Conservation (phyloP, 2,329 filamentous ascomycete genomes). For the Balansia obtecta region DNA sequence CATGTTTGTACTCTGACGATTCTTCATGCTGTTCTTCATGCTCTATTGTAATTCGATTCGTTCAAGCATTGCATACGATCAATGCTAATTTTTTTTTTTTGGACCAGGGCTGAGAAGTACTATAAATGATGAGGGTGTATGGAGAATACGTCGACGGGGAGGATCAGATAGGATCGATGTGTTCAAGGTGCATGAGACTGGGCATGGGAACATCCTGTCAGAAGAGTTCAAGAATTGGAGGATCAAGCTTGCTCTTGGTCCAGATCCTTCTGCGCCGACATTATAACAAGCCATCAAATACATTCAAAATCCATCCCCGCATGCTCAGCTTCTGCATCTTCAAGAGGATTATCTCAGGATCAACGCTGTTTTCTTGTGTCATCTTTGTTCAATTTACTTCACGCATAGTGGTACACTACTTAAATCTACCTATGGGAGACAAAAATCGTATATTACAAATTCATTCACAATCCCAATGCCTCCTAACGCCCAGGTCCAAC, state of each 20-base stretch:
- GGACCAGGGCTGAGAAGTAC: slow-evolving; percentile 47
- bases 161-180: slow-evolving; percentile 58
- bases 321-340: no score
- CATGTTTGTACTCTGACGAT: not conserved
- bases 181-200: slow-evolving; percentile 58
- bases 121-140: slow-evolving; percentile 62
- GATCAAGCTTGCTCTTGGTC: slow-evolving; percentile 36
- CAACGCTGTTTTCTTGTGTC: not conserved
- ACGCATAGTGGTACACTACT: slow-evolving; percentile 9
- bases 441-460: not conserved
- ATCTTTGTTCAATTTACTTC: slow-evolving; percentile 3
- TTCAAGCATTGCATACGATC: not conserved
- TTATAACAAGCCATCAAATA: not conserved
- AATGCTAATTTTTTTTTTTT: not conserved
- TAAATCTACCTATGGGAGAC: slow-evolving; percentile 9
- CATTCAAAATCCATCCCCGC: no score
- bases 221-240: slow-evolving; percentile 68
- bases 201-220: slow-evolving; percentile 65
- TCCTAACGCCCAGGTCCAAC: slow-evolving; percentile 3
- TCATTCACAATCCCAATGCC: not conserved
- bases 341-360: not conserved
- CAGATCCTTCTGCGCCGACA: slow-evolving; percentile 4
- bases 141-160: slow-evolving; percentile 60
- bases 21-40: not conserved
- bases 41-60: not conserved